A percentile compares a stretch with the other conserved stretches of the same genome.
These are phyloP conservation scores for Rhipidocladum racemiflorum DNA, from an alignment of 176 grass and related monocot genomes.

Conservation along the genomic window DNA sequence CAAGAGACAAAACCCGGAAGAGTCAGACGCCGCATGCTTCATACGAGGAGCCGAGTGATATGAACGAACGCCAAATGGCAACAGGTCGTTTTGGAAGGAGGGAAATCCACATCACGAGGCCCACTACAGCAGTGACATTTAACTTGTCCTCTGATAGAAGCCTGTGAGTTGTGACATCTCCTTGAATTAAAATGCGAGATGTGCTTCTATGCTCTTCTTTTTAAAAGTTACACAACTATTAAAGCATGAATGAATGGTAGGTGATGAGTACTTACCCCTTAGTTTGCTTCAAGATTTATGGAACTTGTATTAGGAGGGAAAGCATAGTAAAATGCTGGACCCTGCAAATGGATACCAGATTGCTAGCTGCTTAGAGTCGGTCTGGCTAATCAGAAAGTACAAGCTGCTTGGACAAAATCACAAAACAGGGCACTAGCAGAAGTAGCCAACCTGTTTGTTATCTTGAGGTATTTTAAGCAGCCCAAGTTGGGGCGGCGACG, in stretches of 20 bases:
- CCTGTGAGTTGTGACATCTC: not conserved
- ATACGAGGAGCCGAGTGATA: not conserved
- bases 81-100: conserved; percentile 7
- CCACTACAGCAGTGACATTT: not conserved
- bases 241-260: too few species aligned
- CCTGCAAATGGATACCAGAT: not conserved
- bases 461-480: conserved; percentile 24
- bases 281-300: too few species aligned
- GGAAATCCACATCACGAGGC: conserved; percentile 4
- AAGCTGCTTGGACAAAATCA: not conserved
- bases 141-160: not conserved
- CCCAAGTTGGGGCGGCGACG: conserved; percentile 22
- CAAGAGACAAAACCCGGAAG: conserved; percentile 15
- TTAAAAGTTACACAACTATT: too few species aligned
- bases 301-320: too few species aligned
- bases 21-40: not conserved
- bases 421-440: conserved; percentile 5
- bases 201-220: too few species aligned
- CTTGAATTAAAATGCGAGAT: not conserved
- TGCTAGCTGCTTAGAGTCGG: conserved; percentile 22
- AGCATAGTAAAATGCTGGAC: not conserved
- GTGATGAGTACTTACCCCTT: too few species aligned
- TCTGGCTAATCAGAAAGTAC: not conserved
- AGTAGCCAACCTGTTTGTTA: not conserved
- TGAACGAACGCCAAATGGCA: conserved; percentile 14